Base-by-base conservation (phyloP, 176 grass and related monocot genomes). In the maize (Zea mays) region DNA sequence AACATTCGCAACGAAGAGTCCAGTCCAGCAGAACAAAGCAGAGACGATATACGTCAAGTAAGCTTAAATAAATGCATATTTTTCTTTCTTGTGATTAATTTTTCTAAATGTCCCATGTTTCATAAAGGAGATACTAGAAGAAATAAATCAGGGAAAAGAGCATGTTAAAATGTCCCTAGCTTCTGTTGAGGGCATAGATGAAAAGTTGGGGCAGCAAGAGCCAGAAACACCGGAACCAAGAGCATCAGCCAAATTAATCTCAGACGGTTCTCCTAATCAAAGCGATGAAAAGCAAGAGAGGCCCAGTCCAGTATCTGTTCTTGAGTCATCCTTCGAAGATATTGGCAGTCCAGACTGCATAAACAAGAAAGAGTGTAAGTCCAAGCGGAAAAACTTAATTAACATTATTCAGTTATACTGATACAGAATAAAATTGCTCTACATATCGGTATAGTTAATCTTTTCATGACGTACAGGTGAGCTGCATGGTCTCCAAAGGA, bases 271-370 rank as follows among this genome's bases (percentile, higher is more conserved):
- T 76, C 61, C 72, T 15, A 73, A 84, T 19, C 42, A 83, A 62
- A 77, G 14, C 72, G 13, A 80, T 74, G 85, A 87, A 66, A 90
- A 75, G n/a, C 69, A 82, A 72, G 90, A 92, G 74, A 78, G 84
- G 43, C 79, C 87, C 66, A 97, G 93, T 71, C 90, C 93, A 2
- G 16, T 93, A 76, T 97, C 90, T 78, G 90, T 97, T 79, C 90
- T 97, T 72, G 87, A 97, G 15, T 52, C 54, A 59, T 84, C 84
- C 45, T 84, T 55, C 68, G 85, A 93, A 42, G 86, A 91, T 79
- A 61, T 62, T 59, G 46, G 10, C 69, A 88, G 73, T 82, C 77
- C 72, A 67, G 81, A 84, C 37, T 87, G 75, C 44, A 83, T 78
- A 72, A 78, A 56, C 12, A 72, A 67, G 43, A 61, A 89, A 84